These are phyloP conservation scores for Silene noctiflora DNA, from an alignment of 179 eudicot species.

Conservation along the genomic window DNA sequence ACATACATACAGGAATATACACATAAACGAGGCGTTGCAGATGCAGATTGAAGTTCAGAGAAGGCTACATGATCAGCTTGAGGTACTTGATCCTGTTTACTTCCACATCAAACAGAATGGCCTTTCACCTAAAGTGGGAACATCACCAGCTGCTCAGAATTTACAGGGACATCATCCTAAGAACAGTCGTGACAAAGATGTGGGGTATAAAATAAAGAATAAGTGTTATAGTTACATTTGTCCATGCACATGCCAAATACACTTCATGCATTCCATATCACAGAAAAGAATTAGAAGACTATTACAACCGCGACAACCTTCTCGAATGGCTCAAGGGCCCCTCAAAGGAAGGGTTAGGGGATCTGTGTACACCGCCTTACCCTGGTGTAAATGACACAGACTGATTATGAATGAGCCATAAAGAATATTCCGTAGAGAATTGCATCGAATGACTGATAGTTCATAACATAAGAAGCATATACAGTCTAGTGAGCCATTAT, in stretches of 20 bases:
- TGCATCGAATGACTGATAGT: no score
- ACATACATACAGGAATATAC: conserved; percentile 63
- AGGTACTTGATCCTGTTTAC: conserved; percentile 58
- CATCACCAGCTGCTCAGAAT: conserved; percentile 37
- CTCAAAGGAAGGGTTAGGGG: no score
- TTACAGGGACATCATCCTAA: conserved; percentile 41
- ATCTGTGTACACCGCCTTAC: no score
- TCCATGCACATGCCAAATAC: conserved; percentile 1
- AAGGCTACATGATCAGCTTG: conserved; percentile 85
- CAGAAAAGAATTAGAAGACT: no score
- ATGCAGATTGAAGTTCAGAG: conserved; percentile 93
- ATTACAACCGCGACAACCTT: no score
- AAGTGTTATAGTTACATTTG: conserved; percentile 28
- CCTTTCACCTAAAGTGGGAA: conserved; percentile 38
- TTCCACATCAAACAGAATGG: conserved; percentile 34
- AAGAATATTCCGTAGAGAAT: no score
- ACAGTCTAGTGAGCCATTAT: no score
- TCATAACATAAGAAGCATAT: no score
- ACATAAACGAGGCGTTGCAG: conserved; percentile 72
- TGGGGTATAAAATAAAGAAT: conserved; percentile 39
- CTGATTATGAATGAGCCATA: no score
- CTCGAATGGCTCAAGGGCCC: no score
- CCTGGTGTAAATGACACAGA: no score
- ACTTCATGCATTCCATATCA: not conserved
- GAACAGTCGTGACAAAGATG: conserved; percentile 41